phyloP scores from a whole-genome alignment of 78 protist species.

The Cavenderia fasciculata region DNA sequence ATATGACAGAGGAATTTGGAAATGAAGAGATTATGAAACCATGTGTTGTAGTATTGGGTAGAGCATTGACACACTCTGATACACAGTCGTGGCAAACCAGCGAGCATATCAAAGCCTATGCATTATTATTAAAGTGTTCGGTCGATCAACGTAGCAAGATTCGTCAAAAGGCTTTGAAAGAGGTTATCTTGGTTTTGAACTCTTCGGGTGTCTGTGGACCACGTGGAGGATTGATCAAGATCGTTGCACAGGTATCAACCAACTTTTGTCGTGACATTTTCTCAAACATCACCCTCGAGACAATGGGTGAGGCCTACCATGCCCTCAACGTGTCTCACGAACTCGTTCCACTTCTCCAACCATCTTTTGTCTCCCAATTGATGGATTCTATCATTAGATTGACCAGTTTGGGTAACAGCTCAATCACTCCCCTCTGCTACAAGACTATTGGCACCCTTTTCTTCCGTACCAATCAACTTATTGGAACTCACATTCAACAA shows the following conservation, averaged over 20 bases:
- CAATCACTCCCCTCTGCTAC: conserved; percentile 18
- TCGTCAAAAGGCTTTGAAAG: conserved; percentile 44
- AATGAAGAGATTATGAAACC: conserved; percentile 28
- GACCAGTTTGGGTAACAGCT: conserved; percentile 7
- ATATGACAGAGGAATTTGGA: not conserved
- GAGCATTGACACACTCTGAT: conserved; percentile 15
- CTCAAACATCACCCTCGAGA: not conserved
- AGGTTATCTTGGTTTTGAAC: conserved; percentile 34
- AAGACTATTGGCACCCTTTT: conserved; percentile 49
- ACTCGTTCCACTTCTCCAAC: conserved; percentile 17
- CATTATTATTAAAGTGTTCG: conserved; percentile 5
- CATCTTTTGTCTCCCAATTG: conserved; percentile 22
- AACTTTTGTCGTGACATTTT: conserved; percentile 21
- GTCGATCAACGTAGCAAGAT: conserved; percentile 24
- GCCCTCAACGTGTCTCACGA: conserved; percentile 9
- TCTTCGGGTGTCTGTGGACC: conserved; percentile 21
- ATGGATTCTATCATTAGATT: conserved; percentile 34
- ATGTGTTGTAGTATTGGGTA: not conserved
- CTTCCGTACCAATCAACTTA: conserved; percentile 43
- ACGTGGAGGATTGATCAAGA: conserved; percentile 1
- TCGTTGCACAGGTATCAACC: not conserved
- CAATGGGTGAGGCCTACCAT: conserved; percentile 10
- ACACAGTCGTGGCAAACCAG: not conserved
- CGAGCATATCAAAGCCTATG: not conserved
- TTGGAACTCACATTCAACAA: conserved; percentile 33